Percentiles rank a stretch among this genome's conserved stretches.
Conservation (phyloP, 305 asterid species). For the Petunia hybrid region DNA sequence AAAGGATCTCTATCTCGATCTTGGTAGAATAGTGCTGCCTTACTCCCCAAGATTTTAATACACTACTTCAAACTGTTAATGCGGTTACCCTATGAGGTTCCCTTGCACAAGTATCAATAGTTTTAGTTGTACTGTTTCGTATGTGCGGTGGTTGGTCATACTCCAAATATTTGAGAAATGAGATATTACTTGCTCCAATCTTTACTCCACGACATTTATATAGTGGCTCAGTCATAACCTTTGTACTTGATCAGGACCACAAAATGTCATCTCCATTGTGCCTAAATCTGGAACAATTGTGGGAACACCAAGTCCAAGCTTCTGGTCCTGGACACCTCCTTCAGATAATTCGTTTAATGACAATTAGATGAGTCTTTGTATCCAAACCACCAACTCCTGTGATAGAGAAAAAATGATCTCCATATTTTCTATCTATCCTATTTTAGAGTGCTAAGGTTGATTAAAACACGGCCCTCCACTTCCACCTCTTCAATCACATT, state of each 20-base stretch:
- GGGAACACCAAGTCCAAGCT: constrained; percentile 89
- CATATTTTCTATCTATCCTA: constrained; percentile 65
- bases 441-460: constrained; percentile 63
- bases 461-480: constrained; percentile 46
- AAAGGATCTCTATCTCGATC: background rate
- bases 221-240: constrained; percentile 17
- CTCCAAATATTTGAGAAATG: too few relatives aligned
- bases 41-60: background rate
- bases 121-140: background rate
- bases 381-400: constrained; percentile 58
- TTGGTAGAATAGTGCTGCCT: background rate
- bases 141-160: background rate
- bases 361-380: constrained; percentile 48
- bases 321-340: constrained; percentile 96
- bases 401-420: constrained; percentile 66
- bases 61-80: background rate
- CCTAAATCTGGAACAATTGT: constrained; percentile 45
- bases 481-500: constrained; percentile 80
- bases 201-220: constrained; percentile 8
- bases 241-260: constrained; percentile 52
- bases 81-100: background rate
- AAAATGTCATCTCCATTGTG: constrained; percentile 42
- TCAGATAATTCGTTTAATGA: constrained; percentile 40
- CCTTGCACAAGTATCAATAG: background rate
- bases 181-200: background rate